Evolutionary conservation across 164 flowering plant genomes (phyloP).

Genomic region (Berberis vulgaris): DNA sequence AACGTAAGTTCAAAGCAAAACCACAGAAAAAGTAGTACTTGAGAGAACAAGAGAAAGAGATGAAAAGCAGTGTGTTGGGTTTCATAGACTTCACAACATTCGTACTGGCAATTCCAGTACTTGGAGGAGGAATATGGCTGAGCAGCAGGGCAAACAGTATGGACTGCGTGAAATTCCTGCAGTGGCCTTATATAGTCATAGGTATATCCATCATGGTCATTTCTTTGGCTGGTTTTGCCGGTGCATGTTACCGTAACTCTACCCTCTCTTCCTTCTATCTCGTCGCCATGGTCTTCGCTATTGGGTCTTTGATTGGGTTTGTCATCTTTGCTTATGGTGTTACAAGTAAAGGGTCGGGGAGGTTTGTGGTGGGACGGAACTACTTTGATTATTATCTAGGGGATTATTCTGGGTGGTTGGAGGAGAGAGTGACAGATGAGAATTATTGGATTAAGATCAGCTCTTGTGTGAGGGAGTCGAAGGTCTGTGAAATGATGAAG

Average conservation of each 20-base stretch:
- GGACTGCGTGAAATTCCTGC: constrained; percentile 78
- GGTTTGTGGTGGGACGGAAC: constrained; percentile 27
- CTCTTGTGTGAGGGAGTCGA: constrained; percentile 65
- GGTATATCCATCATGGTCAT: constrained; percentile 69
- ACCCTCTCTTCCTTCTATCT: constrained; percentile 66
- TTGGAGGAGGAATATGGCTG: constrained; percentile 93
- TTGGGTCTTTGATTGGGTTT: constrained; percentile 64
- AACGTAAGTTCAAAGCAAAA: too few species aligned
- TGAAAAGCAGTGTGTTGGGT: constrained; percentile 56
- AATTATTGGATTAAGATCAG: constrained; percentile 67
- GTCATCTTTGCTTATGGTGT: constrained; percentile 76
- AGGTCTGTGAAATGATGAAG: constrained; percentile 43
- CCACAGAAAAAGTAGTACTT: too few species aligned
- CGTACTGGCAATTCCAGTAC: constrained; percentile 66
- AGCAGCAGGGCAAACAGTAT: constrained; percentile 71
- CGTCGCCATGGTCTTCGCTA: constrained; percentile 66
- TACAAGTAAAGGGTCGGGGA: constrained; percentile 76
- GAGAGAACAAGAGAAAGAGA: too few species aligned
- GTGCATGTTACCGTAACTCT: constrained; percentile 87
- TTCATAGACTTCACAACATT: constrained; percentile 68
- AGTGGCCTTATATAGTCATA: constrained; percentile 80
- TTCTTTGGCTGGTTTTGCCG: constrained; percentile 88
- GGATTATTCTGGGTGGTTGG: constrained; percentile 90
- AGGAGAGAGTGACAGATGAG: constrained; percentile 46
- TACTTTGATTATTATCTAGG: constrained; percentile 59